Evolutionary conservation across 2,329 filamentous ascomycete genomes (phyloP).

Genomic region (Cladosporium colombiae): DNA sequence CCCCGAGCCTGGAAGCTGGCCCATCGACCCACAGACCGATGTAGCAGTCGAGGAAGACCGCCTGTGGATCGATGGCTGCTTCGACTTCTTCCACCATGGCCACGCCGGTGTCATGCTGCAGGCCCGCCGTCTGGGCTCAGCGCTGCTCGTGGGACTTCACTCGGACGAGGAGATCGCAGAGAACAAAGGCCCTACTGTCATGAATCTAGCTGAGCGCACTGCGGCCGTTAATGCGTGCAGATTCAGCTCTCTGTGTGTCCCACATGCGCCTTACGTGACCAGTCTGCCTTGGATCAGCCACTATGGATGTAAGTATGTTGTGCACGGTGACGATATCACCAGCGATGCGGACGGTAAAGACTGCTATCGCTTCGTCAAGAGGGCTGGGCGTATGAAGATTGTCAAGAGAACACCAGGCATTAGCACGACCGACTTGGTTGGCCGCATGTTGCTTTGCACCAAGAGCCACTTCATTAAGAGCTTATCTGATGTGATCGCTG

Average conservation of each 20-base stretch:
- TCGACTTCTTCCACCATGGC: constrained; percentile 98
- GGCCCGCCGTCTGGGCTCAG: constrained; percentile 83
- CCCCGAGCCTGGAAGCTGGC: constrained; percentile 60
- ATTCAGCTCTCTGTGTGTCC: constrained; percentile 84
- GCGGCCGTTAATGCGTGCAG: constrained; percentile 92
- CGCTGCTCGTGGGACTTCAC: constrained; percentile 90
- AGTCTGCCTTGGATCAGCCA: constrained; percentile 90
- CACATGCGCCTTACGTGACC: constrained; percentile 91
- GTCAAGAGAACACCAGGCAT: constrained; percentile 96
- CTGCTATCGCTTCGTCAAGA: constrained; percentile 97
- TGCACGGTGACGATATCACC: constrained; percentile 96
- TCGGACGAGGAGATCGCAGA: constrained; percentile 93
- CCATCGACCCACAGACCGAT: constrained; percentile 65
- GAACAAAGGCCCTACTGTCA: constrained; percentile 97
- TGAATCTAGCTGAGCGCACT: constrained; percentile 89
- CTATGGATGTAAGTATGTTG: constrained; percentile 93
- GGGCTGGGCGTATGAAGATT: constrained; percentile 89
- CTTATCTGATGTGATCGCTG: constrained; percentile 67
- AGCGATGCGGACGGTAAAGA: constrained; percentile 91
- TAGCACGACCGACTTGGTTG: constrained; percentile 96
- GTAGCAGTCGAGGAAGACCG: constrained; percentile 64
- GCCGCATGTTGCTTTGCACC: constrained; percentile 96
- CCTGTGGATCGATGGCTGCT: constrained; percentile 98
- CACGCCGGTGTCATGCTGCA: constrained; percentile 97
- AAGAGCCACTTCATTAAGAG: constrained; percentile 82